Conservation (phyloP, 805 yeast genomes). For the Wickerhamia fluorescens region DNA sequence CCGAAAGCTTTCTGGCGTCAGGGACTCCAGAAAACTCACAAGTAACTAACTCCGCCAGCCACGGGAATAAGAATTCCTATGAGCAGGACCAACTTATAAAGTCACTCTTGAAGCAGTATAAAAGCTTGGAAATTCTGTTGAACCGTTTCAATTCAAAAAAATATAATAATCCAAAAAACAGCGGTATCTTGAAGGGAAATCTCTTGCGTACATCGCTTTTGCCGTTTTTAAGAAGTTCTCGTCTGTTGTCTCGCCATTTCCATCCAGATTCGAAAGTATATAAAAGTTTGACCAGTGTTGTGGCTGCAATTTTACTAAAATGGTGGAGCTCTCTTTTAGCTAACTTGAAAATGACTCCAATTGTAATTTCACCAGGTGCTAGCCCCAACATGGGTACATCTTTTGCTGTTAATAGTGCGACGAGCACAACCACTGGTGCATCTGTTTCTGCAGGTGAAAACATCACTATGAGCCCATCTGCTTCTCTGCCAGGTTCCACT, state of each 20-base stretch:
- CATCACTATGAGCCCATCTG: neutral
- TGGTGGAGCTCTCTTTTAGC: constrained; percentile 51
- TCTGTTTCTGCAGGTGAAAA: neutral
- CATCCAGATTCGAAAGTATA: constrained; percentile 17
- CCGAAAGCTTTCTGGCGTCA: too few relatives aligned
- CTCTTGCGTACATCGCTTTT: constrained; percentile 41
- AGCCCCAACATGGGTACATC: neutral
- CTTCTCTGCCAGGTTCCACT: neutral
- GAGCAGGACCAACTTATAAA: too few relatives aligned
- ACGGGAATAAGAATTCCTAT: too few relatives aligned
- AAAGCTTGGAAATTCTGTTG: constrained; percentile 37
- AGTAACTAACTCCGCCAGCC: too few relatives aligned
- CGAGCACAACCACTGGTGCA: neutral
- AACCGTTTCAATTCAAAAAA: constrained; percentile 37
- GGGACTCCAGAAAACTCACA: too few relatives aligned
- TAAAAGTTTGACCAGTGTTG: constrained; percentile 25
- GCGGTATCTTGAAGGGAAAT: constrained; percentile 36
- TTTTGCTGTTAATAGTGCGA: too few relatives aligned
- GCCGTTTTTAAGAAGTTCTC: constrained; percentile 34
- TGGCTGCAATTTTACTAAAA: constrained; percentile 27
- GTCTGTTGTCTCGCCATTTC: constrained; percentile 15
- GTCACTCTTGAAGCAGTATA: constrained; percentile 23
- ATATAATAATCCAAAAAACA: constrained; percentile 10
- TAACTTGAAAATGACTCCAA: constrained; percentile 5
- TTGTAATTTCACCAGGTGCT: constrained; percentile 1